Conservation (phyloP, 2,329 filamentous ascomycete genomes). For the Neonectria faginata region DNA sequence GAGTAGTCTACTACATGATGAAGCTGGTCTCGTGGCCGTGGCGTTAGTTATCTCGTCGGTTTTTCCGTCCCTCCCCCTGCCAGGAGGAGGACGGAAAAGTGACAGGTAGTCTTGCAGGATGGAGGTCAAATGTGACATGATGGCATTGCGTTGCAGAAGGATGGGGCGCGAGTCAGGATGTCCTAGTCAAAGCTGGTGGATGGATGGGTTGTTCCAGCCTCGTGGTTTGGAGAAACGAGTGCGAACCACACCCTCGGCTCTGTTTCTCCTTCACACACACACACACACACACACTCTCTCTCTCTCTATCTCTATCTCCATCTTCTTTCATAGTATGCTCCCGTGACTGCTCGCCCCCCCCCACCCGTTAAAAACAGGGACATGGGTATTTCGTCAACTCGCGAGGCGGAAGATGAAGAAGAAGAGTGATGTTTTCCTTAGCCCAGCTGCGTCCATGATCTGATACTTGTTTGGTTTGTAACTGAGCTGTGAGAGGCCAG, state of each 20-base stretch:
- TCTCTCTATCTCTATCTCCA: neutral
- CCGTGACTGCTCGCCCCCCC: neutral
- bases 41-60: neutral
- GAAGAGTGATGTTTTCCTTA: neutral
- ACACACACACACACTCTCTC: too few relatives aligned
- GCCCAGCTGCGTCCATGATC: neutral
- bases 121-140: conserved; percentile 8
- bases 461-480: neutral
- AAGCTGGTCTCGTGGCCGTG: conserved; percentile 16
- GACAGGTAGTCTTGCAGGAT: conserved; percentile 3
- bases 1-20: neutral
- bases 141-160: conserved; percentile 2
- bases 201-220: neutral
- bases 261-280: neutral
- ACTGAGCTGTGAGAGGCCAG: neutral
- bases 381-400: neutral
- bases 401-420: neutral
- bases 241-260: conserved; percentile 3
- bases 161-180: neutral
- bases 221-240: neutral
- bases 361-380: neutral
- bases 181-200: neutral
- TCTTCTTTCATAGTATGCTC: neutral
- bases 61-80: neutral
- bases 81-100: neutral